These are phyloP conservation scores for Helicostylum pulchrum DNA, from an alignment of 192 early-diverging fungal genomes.

Conservation along the genomic window DNA sequence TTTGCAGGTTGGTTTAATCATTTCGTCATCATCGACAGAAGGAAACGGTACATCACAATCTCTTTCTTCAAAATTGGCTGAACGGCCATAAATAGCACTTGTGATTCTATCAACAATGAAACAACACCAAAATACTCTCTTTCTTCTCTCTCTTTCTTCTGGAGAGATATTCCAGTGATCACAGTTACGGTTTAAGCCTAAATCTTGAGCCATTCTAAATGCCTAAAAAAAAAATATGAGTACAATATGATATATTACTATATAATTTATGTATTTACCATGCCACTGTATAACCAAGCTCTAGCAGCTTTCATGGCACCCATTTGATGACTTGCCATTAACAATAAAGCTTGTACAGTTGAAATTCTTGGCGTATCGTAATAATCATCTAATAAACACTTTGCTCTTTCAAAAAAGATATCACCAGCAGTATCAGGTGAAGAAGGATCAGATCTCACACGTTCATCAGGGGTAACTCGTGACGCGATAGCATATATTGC, in stretches of 20 bases:
- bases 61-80: constrained; percentile 44
- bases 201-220: constrained; percentile 71
- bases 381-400: constrained; percentile 63
- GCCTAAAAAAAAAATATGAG: constrained; percentile 39
- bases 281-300: constrained; percentile 72
- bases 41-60: constrained; percentile 43
- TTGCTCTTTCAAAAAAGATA: constrained; percentile 63
- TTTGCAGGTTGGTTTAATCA: neutral
- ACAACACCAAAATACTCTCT: constrained; percentile 74
- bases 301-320: constrained; percentile 62
- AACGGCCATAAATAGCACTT: constrained; percentile 63
- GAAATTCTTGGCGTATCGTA: constrained; percentile 59
- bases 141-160: constrained; percentile 58
- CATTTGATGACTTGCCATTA: constrained; percentile 66
- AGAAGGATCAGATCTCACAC: constrained; percentile 41
- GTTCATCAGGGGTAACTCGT: constrained; percentile 40
- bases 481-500: constrained; percentile 51
- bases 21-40: constrained; percentile 33
- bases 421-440: constrained; percentile 47
- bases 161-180: constrained; percentile 52
- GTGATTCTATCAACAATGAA: constrained; percentile 67
- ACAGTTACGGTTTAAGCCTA: constrained; percentile 72
- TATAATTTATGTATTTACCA: constrained; percentile 37
- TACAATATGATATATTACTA: neutral
- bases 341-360: constrained; percentile 61